These are phyloP conservation scores for Lagerstroemia speciosa DNA, from an alignment of 345 rosid genomes.

Conservation along the genomic window DNA sequence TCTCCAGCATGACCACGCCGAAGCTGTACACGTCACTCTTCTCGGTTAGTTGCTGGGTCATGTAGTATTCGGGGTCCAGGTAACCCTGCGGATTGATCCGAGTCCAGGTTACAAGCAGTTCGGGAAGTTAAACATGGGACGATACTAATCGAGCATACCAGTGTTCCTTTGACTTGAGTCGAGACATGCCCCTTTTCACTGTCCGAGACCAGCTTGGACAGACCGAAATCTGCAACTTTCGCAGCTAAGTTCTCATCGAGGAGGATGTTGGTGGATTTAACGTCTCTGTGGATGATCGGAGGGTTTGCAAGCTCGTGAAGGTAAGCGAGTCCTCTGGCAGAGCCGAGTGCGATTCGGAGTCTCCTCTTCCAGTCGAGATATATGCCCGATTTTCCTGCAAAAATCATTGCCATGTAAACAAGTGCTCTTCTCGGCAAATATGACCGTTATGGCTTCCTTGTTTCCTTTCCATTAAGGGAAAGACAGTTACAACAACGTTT, in stretches of 20 bases:
- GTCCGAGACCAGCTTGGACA: slow-evolving; percentile 88
- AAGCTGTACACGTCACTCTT: slow-evolving; percentile 95
- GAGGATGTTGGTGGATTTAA: slow-evolving; percentile 80
- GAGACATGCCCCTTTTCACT: slow-evolving; percentile 92
- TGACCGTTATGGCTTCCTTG: too few relatives aligned
- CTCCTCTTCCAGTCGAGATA: slow-evolving; percentile 84
- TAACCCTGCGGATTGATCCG: slow-evolving; percentile 49
- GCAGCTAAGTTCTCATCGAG: slow-evolving; percentile 76
- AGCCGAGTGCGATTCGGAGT: slow-evolving; percentile 76
- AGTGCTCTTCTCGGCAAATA: background rate
- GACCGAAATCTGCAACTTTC: slow-evolving; percentile 92
- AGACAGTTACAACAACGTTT: too few relatives aligned
- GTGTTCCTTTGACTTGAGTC: slow-evolving; percentile 97
- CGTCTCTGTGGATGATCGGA: slow-evolving; percentile 90
- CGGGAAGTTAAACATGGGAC: background rate
- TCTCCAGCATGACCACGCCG: slow-evolving; percentile 85
- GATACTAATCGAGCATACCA: slow-evolving; percentile 33
- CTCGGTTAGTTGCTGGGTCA: slow-evolving; percentile 86
- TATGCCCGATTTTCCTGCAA: slow-evolving; percentile 56
- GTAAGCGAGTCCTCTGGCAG: slow-evolving; percentile 91
- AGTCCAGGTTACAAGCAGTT: background rate
- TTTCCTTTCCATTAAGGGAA: too few relatives aligned
- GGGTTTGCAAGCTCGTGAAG: slow-evolving; percentile 95
- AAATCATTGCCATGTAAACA: background rate
- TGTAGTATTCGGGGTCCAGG: slow-evolving; percentile 95